Percentiles rank a stretch among this genome's conserved stretches.
Conservation (phyloP, 768 basidiomycete species). For the Sistotremastrum niveocremeum region DNA sequence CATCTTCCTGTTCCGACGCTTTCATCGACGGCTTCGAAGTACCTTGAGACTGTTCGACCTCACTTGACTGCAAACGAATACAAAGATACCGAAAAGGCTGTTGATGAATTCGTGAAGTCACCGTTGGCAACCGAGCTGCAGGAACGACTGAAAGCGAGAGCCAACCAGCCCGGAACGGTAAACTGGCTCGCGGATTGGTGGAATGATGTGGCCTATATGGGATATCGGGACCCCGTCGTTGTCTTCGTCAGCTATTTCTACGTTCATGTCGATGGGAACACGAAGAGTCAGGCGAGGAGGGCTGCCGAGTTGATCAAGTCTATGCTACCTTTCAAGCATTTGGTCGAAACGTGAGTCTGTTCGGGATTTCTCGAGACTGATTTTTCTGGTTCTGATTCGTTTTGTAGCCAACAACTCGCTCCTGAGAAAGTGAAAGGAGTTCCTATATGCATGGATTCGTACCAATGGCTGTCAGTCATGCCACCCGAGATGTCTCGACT, state of each 20-base stretch:
- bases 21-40: slow-evolving; percentile 71
- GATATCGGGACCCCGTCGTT: slow-evolving; percentile 78
- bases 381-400: background rate
- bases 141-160: slow-evolving; percentile 60
- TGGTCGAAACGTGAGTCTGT: slow-evolving; percentile 61
- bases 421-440: slow-evolving; percentile 71
- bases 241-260: slow-evolving; percentile 94
- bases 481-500: background rate
- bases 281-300: slow-evolving; percentile 44
- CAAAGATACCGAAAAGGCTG: slow-evolving; percentile 39
- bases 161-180: slow-evolving; percentile 37
- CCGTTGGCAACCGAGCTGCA: slow-evolving; percentile 64
- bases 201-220: slow-evolving; percentile 89
- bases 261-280: slow-evolving; percentile 61
- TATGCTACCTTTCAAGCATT: slow-evolving; percentile 68
- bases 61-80: slow-evolving; percentile 56
- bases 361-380: background rate
- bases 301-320: slow-evolving; percentile 80
- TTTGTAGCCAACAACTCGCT: slow-evolving; percentile 53
- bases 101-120: slow-evolving; percentile 56
- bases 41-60: slow-evolving; percentile 75
- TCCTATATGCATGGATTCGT: slow-evolving; percentile 86
- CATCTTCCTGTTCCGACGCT: slow-evolving; percentile 76
- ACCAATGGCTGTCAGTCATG: slow-evolving; percentile 74
- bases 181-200: slow-evolving; percentile 99